A percentile compares a stretch with the other conserved stretches of the same genome.
Conservation (phyloP, 768 basidiomycete genomes). For the Amanita fuliginea region DNA sequence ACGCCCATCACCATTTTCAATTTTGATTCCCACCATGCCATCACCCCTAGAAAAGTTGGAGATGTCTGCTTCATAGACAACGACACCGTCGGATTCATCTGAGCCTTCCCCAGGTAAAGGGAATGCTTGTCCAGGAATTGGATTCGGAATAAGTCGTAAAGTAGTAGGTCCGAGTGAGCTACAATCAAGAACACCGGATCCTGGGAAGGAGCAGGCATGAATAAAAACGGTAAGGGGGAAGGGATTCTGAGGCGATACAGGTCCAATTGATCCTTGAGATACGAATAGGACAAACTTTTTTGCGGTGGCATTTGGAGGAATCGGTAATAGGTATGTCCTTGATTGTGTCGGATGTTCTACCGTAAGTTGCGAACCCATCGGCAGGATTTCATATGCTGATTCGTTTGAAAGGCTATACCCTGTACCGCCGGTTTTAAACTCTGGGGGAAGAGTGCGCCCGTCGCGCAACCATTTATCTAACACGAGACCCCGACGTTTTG, state of each 20-base stretch:
- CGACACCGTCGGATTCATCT: constrained; percentile 68
- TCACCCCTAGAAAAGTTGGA: constrained; percentile 7
- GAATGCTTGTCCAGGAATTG: constrained; percentile 40
- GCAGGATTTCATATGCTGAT: constrained; percentile 25
- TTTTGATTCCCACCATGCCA: constrained; percentile 39
- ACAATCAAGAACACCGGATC: constrained; percentile 21
- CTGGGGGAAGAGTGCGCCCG: constrained; percentile 35
- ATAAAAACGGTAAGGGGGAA: constrained; percentile 36
- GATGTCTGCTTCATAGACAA: constrained; percentile 47
- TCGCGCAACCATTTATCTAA: constrained; percentile 65
- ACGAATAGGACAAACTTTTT: constrained; percentile 41
- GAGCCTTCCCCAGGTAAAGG: constrained; percentile 58
- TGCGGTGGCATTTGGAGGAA: constrained; percentile 13
- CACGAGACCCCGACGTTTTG: constrained; percentile 19
- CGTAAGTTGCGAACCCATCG: constrained; percentile 25
- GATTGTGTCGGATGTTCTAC: constrained; percentile 31
- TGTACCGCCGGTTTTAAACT: background rate
- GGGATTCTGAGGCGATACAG: constrained; percentile 38
- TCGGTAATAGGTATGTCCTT: constrained; percentile 42
- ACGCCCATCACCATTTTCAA: constrained; percentile 37
- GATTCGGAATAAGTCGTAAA: constrained; percentile 55
- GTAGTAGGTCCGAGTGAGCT: constrained; percentile 28
- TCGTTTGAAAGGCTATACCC: constrained; percentile 9
- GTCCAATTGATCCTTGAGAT: constrained; percentile 43
- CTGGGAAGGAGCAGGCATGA: constrained; percentile 29